Evolutionary conservation across 2,329 filamentous ascomycete species (phyloP).

Genomic region (Phoma herbarum): DNA sequence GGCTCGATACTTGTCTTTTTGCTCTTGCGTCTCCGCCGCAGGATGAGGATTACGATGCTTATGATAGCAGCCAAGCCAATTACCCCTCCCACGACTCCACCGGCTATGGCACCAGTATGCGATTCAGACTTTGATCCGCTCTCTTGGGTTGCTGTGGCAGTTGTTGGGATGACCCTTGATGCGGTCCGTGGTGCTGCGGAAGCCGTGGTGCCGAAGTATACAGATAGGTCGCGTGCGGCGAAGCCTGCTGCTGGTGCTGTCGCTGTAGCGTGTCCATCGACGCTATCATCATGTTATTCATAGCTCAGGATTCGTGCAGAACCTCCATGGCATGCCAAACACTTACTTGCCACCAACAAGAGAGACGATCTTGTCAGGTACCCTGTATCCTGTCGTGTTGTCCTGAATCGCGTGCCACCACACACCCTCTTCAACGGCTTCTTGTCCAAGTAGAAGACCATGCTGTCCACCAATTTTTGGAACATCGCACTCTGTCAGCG

Average conservation of each 20-base stretch:
- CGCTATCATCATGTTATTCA: conserved; percentile 24
- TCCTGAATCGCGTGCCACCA: conserved; percentile 38
- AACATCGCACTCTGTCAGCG: conserved; percentile 60
- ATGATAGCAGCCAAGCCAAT: conserved; percentile 30
- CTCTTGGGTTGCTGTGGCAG: conserved; percentile 5
- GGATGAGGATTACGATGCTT: conserved; percentile 32
- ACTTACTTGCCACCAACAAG: conserved; percentile 51
- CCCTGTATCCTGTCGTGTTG: conserved; percentile 40
- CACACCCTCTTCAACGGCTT: conserved; percentile 38
- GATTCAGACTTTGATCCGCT: conserved; percentile 4
- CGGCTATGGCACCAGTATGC: conserved; percentile 44
- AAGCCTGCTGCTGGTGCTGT: conserved; percentile 60
- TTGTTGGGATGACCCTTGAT: conserved; percentile 53
- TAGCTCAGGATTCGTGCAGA: conserved; percentile 8
- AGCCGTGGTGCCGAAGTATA: conserved; percentile 61
- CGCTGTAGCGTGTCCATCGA: conserved; percentile 61
- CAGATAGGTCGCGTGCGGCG: conserved; percentile 57
- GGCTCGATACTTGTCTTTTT: not conserved
- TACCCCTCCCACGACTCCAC: conserved; percentile 48
- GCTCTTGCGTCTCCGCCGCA: conserved; percentile 30
- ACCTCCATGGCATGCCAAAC: not conserved
- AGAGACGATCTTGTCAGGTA: conserved; percentile 58
- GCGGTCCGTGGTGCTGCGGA: conserved; percentile 56
- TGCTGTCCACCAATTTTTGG: conserved; percentile 62
- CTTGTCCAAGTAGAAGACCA: conserved; percentile 60